Conservation (phyloP, 768 basidiomycete species). For the Boletus tomentosulus region DNA sequence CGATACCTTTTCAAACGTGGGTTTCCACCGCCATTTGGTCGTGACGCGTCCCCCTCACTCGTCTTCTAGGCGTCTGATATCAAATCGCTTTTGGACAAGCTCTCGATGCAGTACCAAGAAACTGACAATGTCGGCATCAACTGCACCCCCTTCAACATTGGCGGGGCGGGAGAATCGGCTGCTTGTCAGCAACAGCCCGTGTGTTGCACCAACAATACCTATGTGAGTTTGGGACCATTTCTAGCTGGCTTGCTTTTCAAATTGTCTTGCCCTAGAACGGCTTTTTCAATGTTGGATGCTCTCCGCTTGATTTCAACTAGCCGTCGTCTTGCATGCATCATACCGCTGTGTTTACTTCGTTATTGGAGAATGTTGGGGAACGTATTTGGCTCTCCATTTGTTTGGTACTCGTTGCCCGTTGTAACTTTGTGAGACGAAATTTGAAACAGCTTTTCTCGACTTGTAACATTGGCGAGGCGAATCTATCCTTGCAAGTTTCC, state of each 20-base stretch:
- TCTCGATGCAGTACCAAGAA: conserved; percentile 13
- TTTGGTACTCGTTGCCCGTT: background rate
- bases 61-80: conserved; percentile 11
- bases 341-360: background rate
- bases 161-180: conserved; percentile 18
- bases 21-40: conserved; percentile 1
- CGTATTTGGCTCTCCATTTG: background rate
- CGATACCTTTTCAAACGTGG: conserved; percentile 15
- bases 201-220: conserved; percentile 18
- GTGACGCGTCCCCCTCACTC: background rate
- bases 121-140: conserved; percentile 21
- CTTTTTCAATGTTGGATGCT: conserved; percentile 22
- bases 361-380: conserved; percentile 5
- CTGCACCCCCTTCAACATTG: conserved; percentile 20
- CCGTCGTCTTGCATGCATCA: background rate
- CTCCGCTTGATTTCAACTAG: conserved; percentile 22
- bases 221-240: conserved; percentile 13
- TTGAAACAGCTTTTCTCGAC: background rate
- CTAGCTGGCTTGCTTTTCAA: background rate
- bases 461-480: no score
- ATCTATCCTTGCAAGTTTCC: no score
- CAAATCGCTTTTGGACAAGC: background rate
- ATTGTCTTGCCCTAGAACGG: conserved; percentile 5
- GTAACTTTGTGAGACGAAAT: background rate
- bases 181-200: conserved; percentile 24